Percentiles rank a stretch among this genome's conserved stretches.
Evolutionary conservation across 2,329 filamentous ascomycete genomes (phyloP).

Genomic region (Tolypocladium pustulatum): DNA sequence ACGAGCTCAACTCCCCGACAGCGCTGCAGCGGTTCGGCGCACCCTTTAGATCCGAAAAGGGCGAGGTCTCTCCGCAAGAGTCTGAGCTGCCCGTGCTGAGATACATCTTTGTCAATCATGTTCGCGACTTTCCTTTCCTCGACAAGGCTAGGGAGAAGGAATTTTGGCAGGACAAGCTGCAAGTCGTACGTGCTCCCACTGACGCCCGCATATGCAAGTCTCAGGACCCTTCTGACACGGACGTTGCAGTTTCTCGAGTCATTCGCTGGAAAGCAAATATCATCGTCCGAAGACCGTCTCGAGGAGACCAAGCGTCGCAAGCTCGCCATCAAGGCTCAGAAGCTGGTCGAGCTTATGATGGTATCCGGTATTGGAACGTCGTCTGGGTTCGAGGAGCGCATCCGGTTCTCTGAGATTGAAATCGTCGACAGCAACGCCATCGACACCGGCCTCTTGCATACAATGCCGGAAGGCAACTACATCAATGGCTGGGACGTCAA

Average conservation of each 20-base stretch:
- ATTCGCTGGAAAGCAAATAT: slow-evolving; percentile 94
- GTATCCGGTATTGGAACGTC: slow-evolving; percentile 93
- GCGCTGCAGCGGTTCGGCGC: slow-evolving; percentile 91
- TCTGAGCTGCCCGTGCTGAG: slow-evolving; percentile 88
- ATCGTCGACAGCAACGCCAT: slow-evolving; percentile 90
- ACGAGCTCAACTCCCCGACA: slow-evolving; percentile 87
- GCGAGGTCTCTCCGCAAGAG: slow-evolving; percentile 86
- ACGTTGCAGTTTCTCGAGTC: slow-evolving; percentile 74
- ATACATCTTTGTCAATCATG: slow-evolving; percentile 96
- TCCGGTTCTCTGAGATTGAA: slow-evolving; percentile 93
- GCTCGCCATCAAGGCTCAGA: slow-evolving; percentile 83
- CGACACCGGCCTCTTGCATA: slow-evolving; percentile 77
- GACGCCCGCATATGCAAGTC: not conserved
- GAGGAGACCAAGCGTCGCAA: slow-evolving; percentile 95
- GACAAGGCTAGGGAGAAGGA: slow-evolving; percentile 97
- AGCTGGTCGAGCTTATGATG: slow-evolving; percentile 98
- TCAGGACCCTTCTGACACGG: not conserved
- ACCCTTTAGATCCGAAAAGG: slow-evolving; percentile 84
- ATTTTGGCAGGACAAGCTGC: slow-evolving; percentile 98
- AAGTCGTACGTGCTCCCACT: slow-evolving; percentile 57
- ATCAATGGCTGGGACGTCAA: slow-evolving; percentile 98
- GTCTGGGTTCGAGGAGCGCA: slow-evolving; percentile 94
- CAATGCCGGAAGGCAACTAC: slow-evolving; percentile 79
- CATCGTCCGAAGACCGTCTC: slow-evolving; percentile 87
- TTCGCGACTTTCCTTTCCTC: slow-evolving; percentile 94